Conservation (phyloP, 2,329 filamentous ascomycete genomes). For the Colletotrichum truncatum region DNA sequence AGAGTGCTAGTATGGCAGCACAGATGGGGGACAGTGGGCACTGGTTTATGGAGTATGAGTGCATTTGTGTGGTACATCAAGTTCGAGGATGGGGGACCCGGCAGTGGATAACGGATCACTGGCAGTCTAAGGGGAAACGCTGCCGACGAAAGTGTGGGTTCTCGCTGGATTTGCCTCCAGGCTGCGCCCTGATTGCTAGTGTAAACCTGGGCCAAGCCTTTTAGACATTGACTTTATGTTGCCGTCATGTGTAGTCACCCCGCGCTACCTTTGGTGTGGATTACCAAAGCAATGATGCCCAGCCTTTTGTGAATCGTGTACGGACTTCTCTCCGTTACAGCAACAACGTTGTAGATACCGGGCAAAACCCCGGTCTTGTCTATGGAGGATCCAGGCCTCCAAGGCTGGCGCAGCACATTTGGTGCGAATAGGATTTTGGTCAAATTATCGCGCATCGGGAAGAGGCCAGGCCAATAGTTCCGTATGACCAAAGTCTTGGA, state of each 20-base stretch:
- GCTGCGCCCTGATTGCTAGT: background rate
- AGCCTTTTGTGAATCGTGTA: background rate
- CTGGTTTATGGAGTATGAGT: too few relatives aligned
- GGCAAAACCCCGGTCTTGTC: conserved; percentile 3
- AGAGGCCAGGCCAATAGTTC: too few relatives aligned
- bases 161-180: background rate
- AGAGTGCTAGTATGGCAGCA: background rate
- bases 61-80: too few relatives aligned
- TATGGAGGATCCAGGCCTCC: too few relatives aligned
- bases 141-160: background rate
- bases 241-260: background rate
- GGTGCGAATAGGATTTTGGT: too few relatives aligned
- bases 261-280: background rate
- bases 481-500: too few relatives aligned
- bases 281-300: background rate
- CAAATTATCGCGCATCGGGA: background rate
- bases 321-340: conserved; percentile 6
- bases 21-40: background rate
- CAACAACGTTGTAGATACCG: background rate
- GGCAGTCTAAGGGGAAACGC: background rate
- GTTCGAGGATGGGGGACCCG: background rate
- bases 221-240: background rate
- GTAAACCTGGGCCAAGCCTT: background rate
- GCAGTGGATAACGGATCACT: background rate
- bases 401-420: too few relatives aligned